A percentile compares a stretch with the other conserved stretches of the same genome.
These are phyloP conservation scores for Psilocybe mexicana DNA, from an alignment of 1,284 basidiomycete genomes.

Conservation along the genomic window DNA sequence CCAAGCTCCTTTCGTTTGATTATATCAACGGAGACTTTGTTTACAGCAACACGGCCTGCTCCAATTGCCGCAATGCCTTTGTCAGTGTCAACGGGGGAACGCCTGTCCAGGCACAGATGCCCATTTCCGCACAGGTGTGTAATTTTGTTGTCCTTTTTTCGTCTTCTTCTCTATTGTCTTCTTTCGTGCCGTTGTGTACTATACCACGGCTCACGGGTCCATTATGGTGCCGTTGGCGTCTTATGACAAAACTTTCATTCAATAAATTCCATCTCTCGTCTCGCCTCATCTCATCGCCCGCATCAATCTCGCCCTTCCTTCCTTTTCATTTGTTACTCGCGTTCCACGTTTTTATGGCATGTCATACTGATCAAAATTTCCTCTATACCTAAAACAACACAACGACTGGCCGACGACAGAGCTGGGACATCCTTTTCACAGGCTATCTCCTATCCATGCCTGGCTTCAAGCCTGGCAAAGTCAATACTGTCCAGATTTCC, in stretches of 20 bases:
- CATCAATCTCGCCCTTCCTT: not conserved
- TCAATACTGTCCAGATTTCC: conserved; percentile 42
- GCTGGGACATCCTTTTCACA: conserved; percentile 44
- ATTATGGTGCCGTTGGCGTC: not conserved
- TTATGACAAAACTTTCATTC: not conserved
- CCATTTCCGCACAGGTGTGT: conserved; percentile 48
- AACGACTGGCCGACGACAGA: conserved; percentile 25
- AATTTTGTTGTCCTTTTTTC: not conserved
- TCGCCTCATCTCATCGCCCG: not conserved
- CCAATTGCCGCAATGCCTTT: conserved; percentile 48
- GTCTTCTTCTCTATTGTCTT: not conserved
- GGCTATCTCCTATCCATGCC: conserved; percentile 42
- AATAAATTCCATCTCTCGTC: not conserved
- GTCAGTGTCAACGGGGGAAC: conserved; percentile 47
- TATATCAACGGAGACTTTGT: conserved; percentile 49
- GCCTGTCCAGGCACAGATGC: conserved; percentile 45
- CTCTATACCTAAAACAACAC: conserved; percentile 5
- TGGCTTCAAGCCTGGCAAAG: conserved; percentile 43
- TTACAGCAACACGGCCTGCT: conserved; percentile 44
- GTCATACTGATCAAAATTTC: not conserved
- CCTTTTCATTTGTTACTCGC: not conserved
- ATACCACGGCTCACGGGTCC: not conserved
- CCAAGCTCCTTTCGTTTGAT: conserved; percentile 44
- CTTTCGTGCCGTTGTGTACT: not conserved
- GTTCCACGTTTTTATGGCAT: not conserved